A percentile compares a stretch with the other conserved stretches of the same genome.
Evolutionary conservation across 371 early-diverging fungal genomes (phyloP).

Genomic region (Mortierella sp.): DNA sequence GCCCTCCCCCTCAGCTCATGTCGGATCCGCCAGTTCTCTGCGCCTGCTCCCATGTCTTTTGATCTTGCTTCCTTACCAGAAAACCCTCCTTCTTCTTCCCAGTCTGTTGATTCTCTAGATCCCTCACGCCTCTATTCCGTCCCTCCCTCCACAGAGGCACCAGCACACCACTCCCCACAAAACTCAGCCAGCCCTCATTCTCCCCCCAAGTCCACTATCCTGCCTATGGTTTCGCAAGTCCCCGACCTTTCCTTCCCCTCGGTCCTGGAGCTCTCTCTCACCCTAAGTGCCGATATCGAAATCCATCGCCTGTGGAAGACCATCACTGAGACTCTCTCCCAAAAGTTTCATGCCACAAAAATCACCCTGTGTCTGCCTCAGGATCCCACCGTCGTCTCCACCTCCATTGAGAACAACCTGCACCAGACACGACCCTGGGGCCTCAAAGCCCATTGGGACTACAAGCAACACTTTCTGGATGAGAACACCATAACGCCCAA

Average conservation of each 20-base stretch:
- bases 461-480: constrained; percentile 46
- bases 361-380: constrained; percentile 45
- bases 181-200: constrained; percentile 1
- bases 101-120: constrained; percentile 13
- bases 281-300: constrained; percentile 50
- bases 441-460: constrained; percentile 50
- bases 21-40: too few relatives aligned
- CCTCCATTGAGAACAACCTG: constrained; percentile 28
- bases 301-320: constrained; percentile 49
- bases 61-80: neutral
- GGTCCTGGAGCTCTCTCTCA: constrained; percentile 49
- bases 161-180: neutral
- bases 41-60: neutral
- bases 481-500: constrained; percentile 52
- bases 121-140: neutral
- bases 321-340: constrained; percentile 49
- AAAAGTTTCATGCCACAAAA: constrained; percentile 43
- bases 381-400: constrained; percentile 31
- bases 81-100: neutral
- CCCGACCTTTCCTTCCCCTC: constrained; percentile 25
- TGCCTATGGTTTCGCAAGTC: constrained; percentile 29
- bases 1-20: too few relatives aligned
- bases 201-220: constrained; percentile 1
- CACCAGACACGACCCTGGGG: constrained; percentile 36
- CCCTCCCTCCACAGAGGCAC: neutral